Conservation (phyloP, 345 rosid species). For the Dipteronia sinensis region DNA sequence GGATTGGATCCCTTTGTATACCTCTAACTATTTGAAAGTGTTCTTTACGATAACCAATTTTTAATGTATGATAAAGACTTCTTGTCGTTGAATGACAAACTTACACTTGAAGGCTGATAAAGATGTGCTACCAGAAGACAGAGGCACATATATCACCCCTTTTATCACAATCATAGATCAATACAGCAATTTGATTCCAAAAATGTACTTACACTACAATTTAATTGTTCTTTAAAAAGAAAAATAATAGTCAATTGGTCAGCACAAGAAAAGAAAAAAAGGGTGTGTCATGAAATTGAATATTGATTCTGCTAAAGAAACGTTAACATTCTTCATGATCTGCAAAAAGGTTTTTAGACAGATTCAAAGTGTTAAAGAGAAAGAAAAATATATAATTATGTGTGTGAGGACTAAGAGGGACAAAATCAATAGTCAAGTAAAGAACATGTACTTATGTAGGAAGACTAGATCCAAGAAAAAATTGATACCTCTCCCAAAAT, state of each 20-base stretch:
- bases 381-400: background rate
- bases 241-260: constrained; percentile 8
- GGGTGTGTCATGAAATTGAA: background rate
- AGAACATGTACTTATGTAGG: constrained; percentile 22
- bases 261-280: background rate
- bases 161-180: background rate
- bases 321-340: constrained; percentile 5
- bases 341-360: constrained; percentile 23
- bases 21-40: background rate
- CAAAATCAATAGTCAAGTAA: constrained; percentile 24
- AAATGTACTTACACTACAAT: background rate
- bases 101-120: background rate
- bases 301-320: background rate
- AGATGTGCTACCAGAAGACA: background rate
- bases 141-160: background rate
- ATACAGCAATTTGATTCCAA: background rate
- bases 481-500: constrained; percentile 53
- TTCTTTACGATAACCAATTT: background rate
- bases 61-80: background rate
- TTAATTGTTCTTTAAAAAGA: background rate
- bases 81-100: background rate
- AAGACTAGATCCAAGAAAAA: constrained; percentile 22
- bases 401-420: background rate
- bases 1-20: too few relatives aligned
- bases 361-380: constrained; percentile 39